These are phyloP conservation scores for Paralagenidium karlingii DNA, from an alignment of 352 stramenopile genomes.

Conservation along the genomic window DNA sequence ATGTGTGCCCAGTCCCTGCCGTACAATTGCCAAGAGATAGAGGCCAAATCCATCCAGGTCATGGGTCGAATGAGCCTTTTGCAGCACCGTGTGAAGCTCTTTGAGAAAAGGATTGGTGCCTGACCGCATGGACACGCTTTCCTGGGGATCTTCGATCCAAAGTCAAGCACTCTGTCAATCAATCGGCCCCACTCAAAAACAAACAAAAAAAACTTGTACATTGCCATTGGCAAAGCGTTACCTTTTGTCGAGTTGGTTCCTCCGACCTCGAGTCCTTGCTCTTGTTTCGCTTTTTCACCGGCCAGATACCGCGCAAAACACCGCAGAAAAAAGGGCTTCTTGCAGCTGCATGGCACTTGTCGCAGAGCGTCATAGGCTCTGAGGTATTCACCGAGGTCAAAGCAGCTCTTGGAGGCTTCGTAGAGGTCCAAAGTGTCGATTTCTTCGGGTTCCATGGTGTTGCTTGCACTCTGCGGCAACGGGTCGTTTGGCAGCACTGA, in stretches of 20 bases:
- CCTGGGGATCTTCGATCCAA: background rate
- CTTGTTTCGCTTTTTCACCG: slow-evolving; percentile 71
- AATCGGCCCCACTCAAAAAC: background rate
- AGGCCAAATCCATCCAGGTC: slow-evolving; percentile 59
- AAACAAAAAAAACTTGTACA: background rate
- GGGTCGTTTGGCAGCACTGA: background rate
- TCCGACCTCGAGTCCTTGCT: slow-evolving; percentile 63
- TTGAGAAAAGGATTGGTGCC: slow-evolving; percentile 59
- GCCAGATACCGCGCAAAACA: slow-evolving; percentile 70
- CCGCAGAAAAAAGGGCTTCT: slow-evolving; percentile 50
- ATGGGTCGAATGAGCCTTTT: slow-evolving; percentile 27
- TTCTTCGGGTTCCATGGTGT: background rate
- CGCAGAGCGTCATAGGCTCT: slow-evolving; percentile 49
- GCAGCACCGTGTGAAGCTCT: slow-evolving; percentile 46
- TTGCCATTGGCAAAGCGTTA: background rate
- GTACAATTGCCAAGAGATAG: slow-evolving; percentile 71
- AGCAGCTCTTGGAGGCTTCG: slow-evolving; percentile 48
- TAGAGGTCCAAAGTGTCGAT: slow-evolving; percentile 21
- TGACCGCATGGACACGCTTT: background rate
- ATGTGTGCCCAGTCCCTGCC: no score
- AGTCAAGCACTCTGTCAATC: no score
- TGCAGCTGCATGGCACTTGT: background rate
- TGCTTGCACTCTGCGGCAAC: slow-evolving; percentile 12
- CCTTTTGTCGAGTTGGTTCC: slow-evolving; percentile 10
- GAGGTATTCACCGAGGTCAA: slow-evolving; percentile 66